Percentiles rank a stretch among this genome's conserved stretches.
These are phyloP conservation scores for Didymella glomerata DNA, from an alignment of 2,329 filamentous ascomycete genomes.

Conservation along the genomic window DNA sequence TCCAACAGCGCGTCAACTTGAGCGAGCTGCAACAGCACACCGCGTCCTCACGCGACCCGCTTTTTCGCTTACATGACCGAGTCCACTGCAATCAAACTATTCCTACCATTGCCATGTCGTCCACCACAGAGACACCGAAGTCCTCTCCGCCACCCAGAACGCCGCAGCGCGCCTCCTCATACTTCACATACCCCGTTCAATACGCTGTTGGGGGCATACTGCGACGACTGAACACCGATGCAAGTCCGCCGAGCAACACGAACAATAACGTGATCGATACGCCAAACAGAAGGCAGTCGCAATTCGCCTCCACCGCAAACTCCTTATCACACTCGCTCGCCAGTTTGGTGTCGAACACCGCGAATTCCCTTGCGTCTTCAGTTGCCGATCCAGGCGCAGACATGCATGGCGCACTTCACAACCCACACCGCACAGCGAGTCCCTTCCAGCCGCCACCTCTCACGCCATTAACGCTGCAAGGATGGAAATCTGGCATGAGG, in stretches of 20 bases:
- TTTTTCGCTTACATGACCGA: slow-evolving; percentile 31
- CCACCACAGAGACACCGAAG: slow-evolving; percentile 29
- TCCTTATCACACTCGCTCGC: slow-evolving; percentile 43
- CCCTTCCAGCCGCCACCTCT: slow-evolving; percentile 90
- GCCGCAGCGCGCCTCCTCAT: slow-evolving; percentile 48
- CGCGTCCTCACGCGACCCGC: slow-evolving; percentile 37
- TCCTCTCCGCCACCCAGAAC: slow-evolving; percentile 27
- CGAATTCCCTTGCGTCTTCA: slow-evolving; percentile 32
- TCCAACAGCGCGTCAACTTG: slow-evolving; percentile 17
- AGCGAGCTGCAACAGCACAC: slow-evolving; percentile 25
- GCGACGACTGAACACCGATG: slow-evolving; percentile 58
- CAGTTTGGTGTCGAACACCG: slow-evolving; percentile 50
- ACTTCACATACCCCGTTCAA: slow-evolving; percentile 60
- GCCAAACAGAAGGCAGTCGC: slow-evolving; percentile 26
- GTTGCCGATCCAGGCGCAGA: slow-evolving; percentile 40
- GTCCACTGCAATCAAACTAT: slow-evolving; percentile 13
- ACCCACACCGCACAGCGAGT: slow-evolving; percentile 70
- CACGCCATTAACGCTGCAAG: slow-evolving; percentile 76
- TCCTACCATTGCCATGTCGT: slow-evolving; percentile 38
- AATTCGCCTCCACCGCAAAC: slow-evolving; percentile 33
- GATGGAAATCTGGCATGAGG: slow-evolving; percentile 69
- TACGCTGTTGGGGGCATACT: slow-evolving; percentile 59
- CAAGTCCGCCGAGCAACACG: slow-evolving; percentile 30
- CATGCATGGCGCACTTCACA: slow-evolving; percentile 67
- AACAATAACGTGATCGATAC: slow-evolving; percentile 14